A percentile compares a stretch with the other conserved stretches of the same genome.
Conservation (phyloP, 208 protist species). For the Leishmania guyanensis region DNA sequence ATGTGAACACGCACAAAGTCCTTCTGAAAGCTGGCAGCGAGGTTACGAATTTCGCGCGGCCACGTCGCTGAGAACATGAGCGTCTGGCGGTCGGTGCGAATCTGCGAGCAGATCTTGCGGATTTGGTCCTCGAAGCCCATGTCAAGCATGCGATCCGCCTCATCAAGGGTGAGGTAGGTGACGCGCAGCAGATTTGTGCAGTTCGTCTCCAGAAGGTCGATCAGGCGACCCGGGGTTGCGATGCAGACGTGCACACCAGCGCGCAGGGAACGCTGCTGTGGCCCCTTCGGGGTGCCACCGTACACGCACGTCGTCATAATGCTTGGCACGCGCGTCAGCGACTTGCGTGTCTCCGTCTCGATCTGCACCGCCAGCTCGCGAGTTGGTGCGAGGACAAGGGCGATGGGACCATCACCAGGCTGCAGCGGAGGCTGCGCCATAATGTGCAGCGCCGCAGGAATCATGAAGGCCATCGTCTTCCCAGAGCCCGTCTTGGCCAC, state of each 20-base stretch:
- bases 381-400: constrained; percentile 88
- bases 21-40: constrained; percentile 90
- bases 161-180: constrained; percentile 98
- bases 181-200: constrained; percentile 96
- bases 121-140: constrained; percentile 99
- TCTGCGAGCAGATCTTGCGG: constrained; percentile 93
- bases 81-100: constrained; percentile 96
- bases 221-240: constrained; percentile 97
- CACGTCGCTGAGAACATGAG: constrained; percentile 98
- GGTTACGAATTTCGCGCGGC: constrained; percentile 82
- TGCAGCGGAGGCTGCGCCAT: constrained; percentile 85
- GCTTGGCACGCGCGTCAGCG: constrained; percentile 59
- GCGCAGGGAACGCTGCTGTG: constrained; percentile 73
- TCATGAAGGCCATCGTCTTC: constrained; percentile 94
- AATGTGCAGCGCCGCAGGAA: constrained; percentile 90
- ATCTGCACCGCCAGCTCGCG: constrained; percentile 93
- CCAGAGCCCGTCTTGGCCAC: constrained; percentile 90
- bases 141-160: constrained; percentile 99
- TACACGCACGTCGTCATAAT: constrained; percentile 83
- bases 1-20: constrained; percentile 93
- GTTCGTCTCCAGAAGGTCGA: constrained; percentile 93
- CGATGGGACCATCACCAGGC: constrained; percentile 89
- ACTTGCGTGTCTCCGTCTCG: constrained; percentile 84
- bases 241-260: constrained; percentile 88
- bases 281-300: constrained; percentile 79